Conservation (phyloP, 2,329 filamentous ascomycete genomes). For the Colletotrichum theobromicola region DNA sequence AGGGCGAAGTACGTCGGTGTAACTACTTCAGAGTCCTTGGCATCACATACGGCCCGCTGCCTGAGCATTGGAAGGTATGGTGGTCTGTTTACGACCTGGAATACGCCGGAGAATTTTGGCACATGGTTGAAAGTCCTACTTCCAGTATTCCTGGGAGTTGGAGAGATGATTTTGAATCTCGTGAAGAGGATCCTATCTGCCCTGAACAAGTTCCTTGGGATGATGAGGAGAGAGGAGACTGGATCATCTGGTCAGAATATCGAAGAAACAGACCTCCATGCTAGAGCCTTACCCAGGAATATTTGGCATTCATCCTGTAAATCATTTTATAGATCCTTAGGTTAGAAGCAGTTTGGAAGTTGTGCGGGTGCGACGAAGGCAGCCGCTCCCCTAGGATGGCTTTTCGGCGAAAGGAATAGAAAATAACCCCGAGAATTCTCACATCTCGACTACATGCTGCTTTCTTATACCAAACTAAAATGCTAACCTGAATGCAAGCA, state of each 20-base stretch:
- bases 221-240: rapidly evolving
- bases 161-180: not conserved
- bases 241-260: constrained; percentile 11
- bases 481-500: too few relatives aligned
- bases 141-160: not conserved
- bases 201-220: not conserved
- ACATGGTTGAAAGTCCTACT: not conserved
- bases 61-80: constrained; percentile 1
- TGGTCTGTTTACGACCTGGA: not conserved
- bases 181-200: not conserved
- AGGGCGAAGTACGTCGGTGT: too few relatives aligned
- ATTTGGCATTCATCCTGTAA: too few relatives aligned
- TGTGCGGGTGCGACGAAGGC: too few relatives aligned
- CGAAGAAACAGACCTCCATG: not conserved
- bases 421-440: too few relatives aligned
- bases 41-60: not conserved
- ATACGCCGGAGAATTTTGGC: constrained; percentile 4
- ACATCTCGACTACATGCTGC: too few relatives aligned
- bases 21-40: not conserved
- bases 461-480: too few relatives aligned
- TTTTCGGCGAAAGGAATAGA: too few relatives aligned
- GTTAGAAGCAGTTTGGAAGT: too few relatives aligned
- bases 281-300: too few relatives aligned
- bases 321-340: too few relatives aligned
- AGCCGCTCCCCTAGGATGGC: too few relatives aligned